A percentile compares a stretch with the other conserved stretches of the same genome.
Conservation (phyloP, 768 basidiomycete species). For the Lentinus brumalis region DNA sequence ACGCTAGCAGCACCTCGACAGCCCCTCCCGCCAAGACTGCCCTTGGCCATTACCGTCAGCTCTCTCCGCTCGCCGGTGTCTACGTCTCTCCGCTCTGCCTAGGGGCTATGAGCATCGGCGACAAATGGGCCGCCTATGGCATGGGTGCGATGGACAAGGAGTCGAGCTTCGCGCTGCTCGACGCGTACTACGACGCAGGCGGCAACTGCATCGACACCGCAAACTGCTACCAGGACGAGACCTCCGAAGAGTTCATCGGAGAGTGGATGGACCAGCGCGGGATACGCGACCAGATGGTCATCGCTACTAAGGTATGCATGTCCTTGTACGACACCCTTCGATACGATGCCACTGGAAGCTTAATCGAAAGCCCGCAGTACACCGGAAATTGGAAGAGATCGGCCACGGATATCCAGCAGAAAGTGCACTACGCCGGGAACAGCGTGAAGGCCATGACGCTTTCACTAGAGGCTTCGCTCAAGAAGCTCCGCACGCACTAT, state of each 20-base stretch:
- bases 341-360: too few relatives aligned
- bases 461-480: conserved; percentile 36
- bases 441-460: conserved; percentile 39
- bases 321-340: too few relatives aligned
- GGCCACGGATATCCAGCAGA: not conserved
- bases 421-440: conserved; percentile 39
- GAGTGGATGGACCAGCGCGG: conserved; percentile 41
- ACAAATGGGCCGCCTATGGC: too few relatives aligned
- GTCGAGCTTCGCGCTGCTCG: conserved; percentile 43
- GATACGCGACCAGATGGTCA: conserved; percentile 40
- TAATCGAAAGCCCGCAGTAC: too few relatives aligned
- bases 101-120: too few relatives aligned
- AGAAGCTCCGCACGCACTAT: conserved; percentile 45
- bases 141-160: conserved; percentile 32
- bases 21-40: not conserved
- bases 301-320: too few relatives aligned
- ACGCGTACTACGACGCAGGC: conserved; percentile 45
- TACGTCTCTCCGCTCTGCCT: not conserved
- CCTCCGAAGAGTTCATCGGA: conserved; percentile 30
- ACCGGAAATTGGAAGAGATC: too few relatives aligned
- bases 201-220: conserved; percentile 52
- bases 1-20: too few relatives aligned
- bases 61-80: not conserved
- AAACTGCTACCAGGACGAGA: conserved; percentile 33
- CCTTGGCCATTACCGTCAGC: not conserved